Base-by-base conservation (phyloP, 169 alveolate species). In the Fabrea salina region DNA sequence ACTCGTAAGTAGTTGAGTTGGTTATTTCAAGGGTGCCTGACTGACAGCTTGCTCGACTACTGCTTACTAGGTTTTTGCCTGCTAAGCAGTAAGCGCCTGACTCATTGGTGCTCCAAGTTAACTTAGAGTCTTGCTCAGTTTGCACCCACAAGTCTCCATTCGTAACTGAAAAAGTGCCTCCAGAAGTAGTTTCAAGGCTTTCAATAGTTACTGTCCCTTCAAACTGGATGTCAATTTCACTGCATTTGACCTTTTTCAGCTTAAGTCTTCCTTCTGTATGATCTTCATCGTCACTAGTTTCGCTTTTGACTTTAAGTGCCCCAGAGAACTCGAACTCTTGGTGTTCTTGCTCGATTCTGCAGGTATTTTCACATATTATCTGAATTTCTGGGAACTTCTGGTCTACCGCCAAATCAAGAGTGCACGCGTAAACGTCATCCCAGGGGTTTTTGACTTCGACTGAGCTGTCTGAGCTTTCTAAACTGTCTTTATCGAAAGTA, bases 171-270 rank as follows among this genome's bases (percentile, higher is more conserved):
- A n/a, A n/a, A 22, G 25, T 27, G 13, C 27, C 27, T 3, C 68
- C 68, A 56, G 19, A 19, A 2, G 27, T 27, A n/a, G 68, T 27
- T 19, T n/a, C 27, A n/a, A 56, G 27, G 37, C 41, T 22, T 27
- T 56, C 68, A 56, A 56, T 56, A 56, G 68, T 56, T 22, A 56
- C 68, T 19, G 68, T 56, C 37, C 68, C 68, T 11, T 16, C 16
- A 13, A 56, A 22, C 0, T 56, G n/a, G n/a, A 56, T 2, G 16
- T n/a, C 16, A 13, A 56, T 11, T n/a, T 56, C 68, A 3, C 27
- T 27, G 1, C 19, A n/a, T 11, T 56, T 56, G 13, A 3, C 68
- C 2, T 3, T 27, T 56, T 27, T 22, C 1, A 56, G 49, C 49
- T 27, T 56, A 3, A 27, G 16, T 56, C 68, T n/a, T n/a, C 68